Conservation (phyloP, 192 early-diverging fungal species). For the Coemansia sp. region DNA sequence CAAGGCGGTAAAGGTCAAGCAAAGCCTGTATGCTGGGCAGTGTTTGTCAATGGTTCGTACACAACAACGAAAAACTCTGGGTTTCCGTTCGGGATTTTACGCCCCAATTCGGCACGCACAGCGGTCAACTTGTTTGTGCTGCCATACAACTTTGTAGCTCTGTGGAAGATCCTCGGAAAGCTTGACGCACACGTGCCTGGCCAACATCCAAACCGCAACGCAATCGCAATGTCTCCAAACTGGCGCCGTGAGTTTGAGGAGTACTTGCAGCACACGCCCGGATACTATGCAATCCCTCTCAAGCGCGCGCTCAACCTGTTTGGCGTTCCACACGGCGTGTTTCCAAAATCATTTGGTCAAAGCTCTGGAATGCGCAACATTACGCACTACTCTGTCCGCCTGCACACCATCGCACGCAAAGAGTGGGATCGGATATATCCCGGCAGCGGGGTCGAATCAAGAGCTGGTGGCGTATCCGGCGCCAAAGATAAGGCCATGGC, state of each 20-base stretch:
- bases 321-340: conserved; percentile 41
- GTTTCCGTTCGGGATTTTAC: conserved; percentile 74
- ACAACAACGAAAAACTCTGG: conserved; percentile 57
- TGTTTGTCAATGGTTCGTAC: conserved; percentile 66
- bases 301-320: conserved; percentile 51
- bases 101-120: conserved; percentile 62
- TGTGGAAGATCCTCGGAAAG: conserved; percentile 68
- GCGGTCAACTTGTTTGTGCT: conserved; percentile 73
- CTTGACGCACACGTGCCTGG: conserved; percentile 42
- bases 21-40: conserved; percentile 56
- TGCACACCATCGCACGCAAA: conserved; percentile 30
- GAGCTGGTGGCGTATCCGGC: background rate
- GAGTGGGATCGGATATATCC: conserved; percentile 54
- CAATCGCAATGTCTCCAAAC: conserved; percentile 37
- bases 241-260: conserved; percentile 62
- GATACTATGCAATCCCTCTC: conserved; percentile 63
- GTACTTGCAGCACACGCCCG: conserved; percentile 65
- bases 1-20: conserved; percentile 56
- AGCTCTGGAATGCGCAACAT: conserved; percentile 41
- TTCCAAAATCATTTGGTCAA: conserved; percentile 51
- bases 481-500: conserved; percentile 19
- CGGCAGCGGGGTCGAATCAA: background rate
- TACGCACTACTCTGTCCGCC: conserved; percentile 31
- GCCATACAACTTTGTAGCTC: conserved; percentile 75
- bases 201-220: conserved; percentile 19